Evolutionary conservation across 2,329 filamentous ascomycete genomes (phyloP).

Genomic region (Tricladium varicosporioides): DNA sequence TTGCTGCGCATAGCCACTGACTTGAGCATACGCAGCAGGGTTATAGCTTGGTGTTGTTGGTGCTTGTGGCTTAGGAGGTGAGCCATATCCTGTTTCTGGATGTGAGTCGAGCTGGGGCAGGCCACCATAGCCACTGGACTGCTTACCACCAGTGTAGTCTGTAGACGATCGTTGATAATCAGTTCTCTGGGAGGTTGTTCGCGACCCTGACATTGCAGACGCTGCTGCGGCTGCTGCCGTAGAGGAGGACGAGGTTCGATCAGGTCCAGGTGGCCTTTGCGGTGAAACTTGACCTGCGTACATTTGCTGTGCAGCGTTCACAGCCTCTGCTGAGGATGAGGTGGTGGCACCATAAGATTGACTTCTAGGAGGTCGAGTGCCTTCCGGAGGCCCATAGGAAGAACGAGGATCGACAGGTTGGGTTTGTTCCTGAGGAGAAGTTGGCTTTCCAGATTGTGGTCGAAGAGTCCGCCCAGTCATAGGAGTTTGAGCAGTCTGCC

Average conservation of each 20-base stretch:
- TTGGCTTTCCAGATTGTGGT: constrained; percentile 25
- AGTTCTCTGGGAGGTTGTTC: constrained; percentile 25
- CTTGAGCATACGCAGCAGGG: constrained; percentile 71
- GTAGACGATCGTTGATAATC: constrained; percentile 29
- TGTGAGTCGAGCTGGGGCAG: constrained; percentile 23
- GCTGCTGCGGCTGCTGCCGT: constrained; percentile 54
- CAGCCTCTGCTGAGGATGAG: constrained; percentile 50
- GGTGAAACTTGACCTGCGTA: constrained; percentile 52
- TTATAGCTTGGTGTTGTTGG: constrained; percentile 68
- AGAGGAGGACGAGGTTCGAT: constrained; percentile 49
- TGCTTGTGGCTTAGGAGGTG: constrained; percentile 37
- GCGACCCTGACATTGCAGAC: constrained; percentile 53
- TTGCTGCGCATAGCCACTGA: constrained; percentile 50
- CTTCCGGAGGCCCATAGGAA: constrained; percentile 31
- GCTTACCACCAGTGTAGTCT: constrained; percentile 28
- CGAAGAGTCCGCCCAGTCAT: constrained; percentile 30
- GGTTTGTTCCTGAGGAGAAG: constrained; percentile 15
- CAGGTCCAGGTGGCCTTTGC: constrained; percentile 46
- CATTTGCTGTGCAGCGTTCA: constrained; percentile 63
- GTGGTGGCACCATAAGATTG: constrained; percentile 38
- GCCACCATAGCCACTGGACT: constrained; percentile 18
- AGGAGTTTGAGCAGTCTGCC: constrained; percentile 42
- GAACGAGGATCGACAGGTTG: constrained; percentile 23
- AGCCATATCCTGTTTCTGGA: constrained; percentile 21
- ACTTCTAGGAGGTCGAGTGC: constrained; percentile 28